Conservation (phyloP, 2,329 filamentous ascomycete genomes). For the Claviceps quebecensis region DNA sequence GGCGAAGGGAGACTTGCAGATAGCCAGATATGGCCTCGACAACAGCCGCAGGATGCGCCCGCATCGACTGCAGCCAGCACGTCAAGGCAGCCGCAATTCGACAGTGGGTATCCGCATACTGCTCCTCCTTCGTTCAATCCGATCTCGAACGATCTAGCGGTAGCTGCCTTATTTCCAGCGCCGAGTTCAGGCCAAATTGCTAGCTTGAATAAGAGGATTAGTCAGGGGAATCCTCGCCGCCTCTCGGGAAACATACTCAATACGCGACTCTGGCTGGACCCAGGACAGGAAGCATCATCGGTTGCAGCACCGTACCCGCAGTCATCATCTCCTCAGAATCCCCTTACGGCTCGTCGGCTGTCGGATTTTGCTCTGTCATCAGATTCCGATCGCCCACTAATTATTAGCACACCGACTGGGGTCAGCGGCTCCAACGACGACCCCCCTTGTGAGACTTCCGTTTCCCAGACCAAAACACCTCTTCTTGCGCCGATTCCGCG, state of each 20-base stretch:
- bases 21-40: slow-evolving; percentile 33
- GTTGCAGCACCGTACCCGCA: not conserved
- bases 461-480: slow-evolving; percentile 25
- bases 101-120: slow-evolving; percentile 27
- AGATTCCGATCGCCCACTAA: slow-evolving; percentile 37
- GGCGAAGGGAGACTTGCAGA: slow-evolving; percentile 19
- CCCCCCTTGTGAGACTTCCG: slow-evolving; percentile 20
- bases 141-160: slow-evolving; percentile 19
- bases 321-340: not conserved
- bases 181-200: slow-evolving; percentile 26
- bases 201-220: slow-evolving; percentile 23
- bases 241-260: slow-evolving; percentile 28
- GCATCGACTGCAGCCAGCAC: slow-evolving; percentile 8
- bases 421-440: slow-evolving; percentile 41
- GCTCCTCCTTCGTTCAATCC: slow-evolving; percentile 22
- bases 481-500: slow-evolving; percentile 40
- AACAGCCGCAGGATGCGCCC: slow-evolving; percentile 10
- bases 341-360: not conserved
- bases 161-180: slow-evolving; percentile 21
- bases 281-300: not conserved
- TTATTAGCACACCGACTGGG: slow-evolving; percentile 46
- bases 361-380: slow-evolving; percentile 7
- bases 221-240: slow-evolving; percentile 24
- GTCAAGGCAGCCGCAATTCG: slow-evolving; percentile 8
- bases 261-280: slow-evolving; percentile 3